Base-by-base conservation (phyloP, 257 asterid genomes). In the Gardenia jasminoides region DNA sequence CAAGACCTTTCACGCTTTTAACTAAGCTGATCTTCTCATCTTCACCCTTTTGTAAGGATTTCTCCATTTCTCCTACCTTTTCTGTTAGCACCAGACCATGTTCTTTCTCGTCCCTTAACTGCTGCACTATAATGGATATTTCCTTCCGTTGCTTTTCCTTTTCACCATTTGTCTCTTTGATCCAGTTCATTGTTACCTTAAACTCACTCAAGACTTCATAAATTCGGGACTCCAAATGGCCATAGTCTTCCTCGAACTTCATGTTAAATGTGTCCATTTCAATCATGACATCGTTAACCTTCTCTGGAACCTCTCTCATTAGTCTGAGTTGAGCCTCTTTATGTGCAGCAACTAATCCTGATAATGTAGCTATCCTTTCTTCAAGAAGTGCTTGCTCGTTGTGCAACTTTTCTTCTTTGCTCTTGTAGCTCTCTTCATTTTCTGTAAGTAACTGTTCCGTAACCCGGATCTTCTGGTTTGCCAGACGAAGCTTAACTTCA, bases 221-320 rank as follows among this genome's bases (percentile, higher is more conserved):
- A 28, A 93, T 81, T 22, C 98, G 93, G 75, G 97, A 90, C 88
- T 93, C 97, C 80, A 91, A 69, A 92, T 90, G 97, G 19, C 99
- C 96, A 28, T 87, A 89, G 79, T 91, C 98, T 85, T 96, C 99
- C 91, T 96, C 98, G 43, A 89, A 91, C 92, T 93, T 93, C 86
- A 88, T 81, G 75, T 80, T 85, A 79, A 93, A 91, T 31, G 93
- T 81, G 71, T 93, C 99, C 8, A 90, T 86, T 70, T 84, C 91
- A 33, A 78, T 87, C 79, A 88, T n/a, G 44, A 87, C 82, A 67
- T 62, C 82, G 52, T 84, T 88, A 36, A 88, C 91, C 68, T 82
- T 90, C 78, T 88, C 86, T 0, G 93, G 80, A 33, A 91, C 76
- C 43, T 85, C 91, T 24, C 87, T 48, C 44, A 70, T 75, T 36